Evolutionary conservation across 345 rosid genomes (phyloP).

Genomic region (Boechera divaricarpa): DNA sequence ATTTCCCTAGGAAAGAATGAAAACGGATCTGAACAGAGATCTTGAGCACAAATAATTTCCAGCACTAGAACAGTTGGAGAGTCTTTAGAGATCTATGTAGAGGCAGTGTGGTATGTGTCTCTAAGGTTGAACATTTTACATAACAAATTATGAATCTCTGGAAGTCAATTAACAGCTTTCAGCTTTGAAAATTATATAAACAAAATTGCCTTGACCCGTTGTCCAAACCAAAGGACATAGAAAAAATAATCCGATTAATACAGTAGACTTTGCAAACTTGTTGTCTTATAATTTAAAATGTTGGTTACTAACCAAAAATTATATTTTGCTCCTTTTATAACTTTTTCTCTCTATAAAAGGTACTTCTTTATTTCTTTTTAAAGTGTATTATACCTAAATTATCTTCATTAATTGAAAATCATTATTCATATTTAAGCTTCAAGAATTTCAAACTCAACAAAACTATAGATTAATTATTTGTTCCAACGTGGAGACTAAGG

Average conservation of each 20-base stretch:
- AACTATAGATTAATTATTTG: neutral
- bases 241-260: neutral
- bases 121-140: constrained; percentile 16
- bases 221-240: constrained; percentile 34
- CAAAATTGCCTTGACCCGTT: constrained; percentile 13
- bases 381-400: neutral
- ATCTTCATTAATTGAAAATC: neutral
- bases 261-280: constrained; percentile 1
- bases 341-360: neutral
- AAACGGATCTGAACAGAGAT: neutral
- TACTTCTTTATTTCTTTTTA: no score
- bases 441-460: neutral
- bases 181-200: neutral
- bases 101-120: constrained; percentile 29
- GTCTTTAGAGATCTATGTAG: constrained; percentile 34
- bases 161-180: constrained; percentile 14
- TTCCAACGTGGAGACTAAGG: neutral
- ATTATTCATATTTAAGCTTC: neutral
- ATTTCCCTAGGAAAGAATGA: no score
- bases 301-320: neutral
- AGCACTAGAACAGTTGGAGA: constrained; percentile 35
- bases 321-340: neutral
- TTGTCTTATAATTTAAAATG: neutral
- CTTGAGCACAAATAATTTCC: constrained; percentile 21
- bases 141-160: constrained; percentile 14